phyloP scores from a whole-genome alignment of 345 rosid species.

The Salix suchowensis region DNA sequence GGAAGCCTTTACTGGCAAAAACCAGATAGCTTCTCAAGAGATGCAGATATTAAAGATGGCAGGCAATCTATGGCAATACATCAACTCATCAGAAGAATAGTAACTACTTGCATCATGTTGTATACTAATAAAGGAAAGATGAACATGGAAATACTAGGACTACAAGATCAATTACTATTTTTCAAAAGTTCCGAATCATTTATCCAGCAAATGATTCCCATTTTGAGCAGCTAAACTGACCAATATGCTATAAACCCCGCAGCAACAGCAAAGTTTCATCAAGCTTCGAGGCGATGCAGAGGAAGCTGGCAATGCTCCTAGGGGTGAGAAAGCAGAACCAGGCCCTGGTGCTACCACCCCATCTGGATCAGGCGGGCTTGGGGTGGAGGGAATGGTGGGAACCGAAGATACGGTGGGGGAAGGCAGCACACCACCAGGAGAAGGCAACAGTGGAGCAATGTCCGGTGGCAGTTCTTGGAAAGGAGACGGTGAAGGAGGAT shows the following conservation, averaged over 20 bases:
- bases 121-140: conserved; percentile 2
- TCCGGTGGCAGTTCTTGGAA: conserved; percentile 63
- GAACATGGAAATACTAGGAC: not conserved
- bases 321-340: conserved; percentile 48
- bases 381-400: conserved; percentile 73
- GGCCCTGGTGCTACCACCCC: conserved; percentile 30
- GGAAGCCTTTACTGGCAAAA: not conserved
- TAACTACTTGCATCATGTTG: conserved; percentile 12
- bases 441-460: conserved; percentile 70
- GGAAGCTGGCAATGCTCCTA: conserved; percentile 39
- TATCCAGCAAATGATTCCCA: not conserved
- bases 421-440: conserved; percentile 51
- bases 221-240: conserved; percentile 5
- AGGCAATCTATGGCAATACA: not conserved
- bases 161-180: not conserved
- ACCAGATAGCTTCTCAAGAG: not conserved
- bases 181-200: not conserved
- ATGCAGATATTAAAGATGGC: not conserved
- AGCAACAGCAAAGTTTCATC: conserved; percentile 5
- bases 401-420: conserved; percentile 44
- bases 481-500: conserved; percentile 31
- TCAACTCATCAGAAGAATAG: not conserved
- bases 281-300: conserved; percentile 25
- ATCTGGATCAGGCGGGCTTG: conserved; percentile 86
- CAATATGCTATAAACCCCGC: conserved; percentile 11